phyloP scores from a whole-genome alignment of 371 early-diverging fungal genomes.

The Zopfochytrium polystomum region DNA sequence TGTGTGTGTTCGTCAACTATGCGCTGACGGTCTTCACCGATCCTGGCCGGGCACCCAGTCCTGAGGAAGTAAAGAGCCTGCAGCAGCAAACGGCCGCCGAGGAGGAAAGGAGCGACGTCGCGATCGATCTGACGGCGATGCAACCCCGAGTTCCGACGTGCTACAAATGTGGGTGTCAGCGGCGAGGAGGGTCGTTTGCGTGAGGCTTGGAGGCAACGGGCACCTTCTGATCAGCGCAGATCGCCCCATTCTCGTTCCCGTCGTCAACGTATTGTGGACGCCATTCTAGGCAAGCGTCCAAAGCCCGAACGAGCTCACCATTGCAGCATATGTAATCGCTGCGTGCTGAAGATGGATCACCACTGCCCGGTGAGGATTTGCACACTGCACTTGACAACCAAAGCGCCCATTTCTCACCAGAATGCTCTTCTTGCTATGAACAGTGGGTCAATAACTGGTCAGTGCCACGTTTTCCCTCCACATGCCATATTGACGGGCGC shows the following conservation, averaged over 20 bases:
- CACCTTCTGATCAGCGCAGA: neutral
- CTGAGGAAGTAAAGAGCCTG: conserved; percentile 1
- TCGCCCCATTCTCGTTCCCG: neutral
- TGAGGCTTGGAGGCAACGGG: too few relatives aligned
- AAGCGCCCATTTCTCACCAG: too few relatives aligned
- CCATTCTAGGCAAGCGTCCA: conserved; percentile 33
- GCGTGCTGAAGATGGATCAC: conserved; percentile 26
- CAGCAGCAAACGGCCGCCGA: neutral
- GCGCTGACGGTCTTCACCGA: neutral
- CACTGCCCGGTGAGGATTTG: conserved; percentile 31
- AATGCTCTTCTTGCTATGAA: neutral
- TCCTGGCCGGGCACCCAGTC: neutral
- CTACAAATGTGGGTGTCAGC: conserved; percentile 2
- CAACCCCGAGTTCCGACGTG: neutral
- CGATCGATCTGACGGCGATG: too few relatives aligned
- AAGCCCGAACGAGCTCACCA: conserved; percentile 93
- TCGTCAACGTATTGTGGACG: too few relatives aligned
- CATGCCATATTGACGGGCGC: too few relatives aligned
- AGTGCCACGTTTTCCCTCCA: too few relatives aligned
- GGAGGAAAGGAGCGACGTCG: neutral
- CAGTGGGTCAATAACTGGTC: conserved; percentile 37
- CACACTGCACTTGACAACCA: too few relatives aligned
- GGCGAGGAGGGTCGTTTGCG: too few relatives aligned
- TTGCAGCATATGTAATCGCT: conserved; percentile 77
- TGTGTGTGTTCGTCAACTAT: neutral